Base-by-base conservation (phyloP, 2,329 filamentous ascomycete species). In the Talaromyces sp. region DNA sequence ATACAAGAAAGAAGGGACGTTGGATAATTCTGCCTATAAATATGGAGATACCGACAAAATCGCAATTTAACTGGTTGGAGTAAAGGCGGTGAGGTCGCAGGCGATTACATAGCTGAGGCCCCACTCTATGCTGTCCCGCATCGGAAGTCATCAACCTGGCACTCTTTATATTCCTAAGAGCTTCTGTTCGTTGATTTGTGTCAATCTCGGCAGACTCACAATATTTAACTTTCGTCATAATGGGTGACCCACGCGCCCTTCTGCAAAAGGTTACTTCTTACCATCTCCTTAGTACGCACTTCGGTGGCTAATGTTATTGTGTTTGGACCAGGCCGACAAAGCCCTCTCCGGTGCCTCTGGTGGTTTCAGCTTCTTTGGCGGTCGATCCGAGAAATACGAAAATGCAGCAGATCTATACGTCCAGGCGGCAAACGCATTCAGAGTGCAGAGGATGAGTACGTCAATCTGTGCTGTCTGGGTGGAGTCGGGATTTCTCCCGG, bases 361-460 rank as follows among this genome's bases (percentile, higher is more conserved):
- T 33, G 93, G 93, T 72, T 97, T 97, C 81, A 91, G 88, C 77
- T 88, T 97, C 79, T 97, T 99, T 72, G 91, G 93, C 50, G 91
- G 91, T 54, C 86, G 88, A 65, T 86, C 91, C 72, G 93, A 97
- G 68, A 98, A 97, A 79, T 93, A 91, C 75, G 91, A 96, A 80
- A 88, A 89, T 80, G 94, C 94, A 14, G 92, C 91, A 68, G 93
- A 97, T 70, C 82, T 95, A 69, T 98, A 93, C 75, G 88, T 87
- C 67, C 88, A 96, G 77, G 94, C 94, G 47, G 95, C 89, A 67
- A 97, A 97, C 82, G 92, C 92, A 66, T 98, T 96, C 78, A 87
- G 92, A 74, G 88, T 96, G 83, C 89, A 95, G 79, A 91, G 91
- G 77, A 87, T 90, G 81, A 90, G 92, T 94, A 82, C 71, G 83